Base-by-base conservation (phyloP, 176 grass and related monocot genomes). In the Phragmites australis region DNA sequence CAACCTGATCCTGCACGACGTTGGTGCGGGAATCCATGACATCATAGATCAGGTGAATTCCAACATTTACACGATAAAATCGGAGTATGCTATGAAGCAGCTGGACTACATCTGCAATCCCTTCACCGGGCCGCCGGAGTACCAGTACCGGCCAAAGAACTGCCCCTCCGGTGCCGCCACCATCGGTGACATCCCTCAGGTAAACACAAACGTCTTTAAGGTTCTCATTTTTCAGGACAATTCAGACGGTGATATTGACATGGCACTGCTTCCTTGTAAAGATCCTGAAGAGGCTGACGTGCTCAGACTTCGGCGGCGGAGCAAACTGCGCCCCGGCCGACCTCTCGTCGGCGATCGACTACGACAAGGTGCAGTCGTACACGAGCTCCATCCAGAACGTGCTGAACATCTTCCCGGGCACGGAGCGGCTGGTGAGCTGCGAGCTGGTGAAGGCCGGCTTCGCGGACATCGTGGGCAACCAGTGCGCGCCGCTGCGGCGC, bases 101-200 rank as follows among this genome's bases (percentile, higher is more conserved):
- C 73, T 97, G 79, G 83, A 91, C 59, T 95, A 89, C 65, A 89
- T 99, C 21, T 99, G 96, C 84, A 99, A 95, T 64, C 96, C 96
- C 11, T 99, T 99, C 73, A 65, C 92, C 1, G 92, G 90, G n/a
- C 90, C 92, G 7, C 96, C 96, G 4, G 70, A 76, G 59, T 95
- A 89, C 85, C 71, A 17, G 71, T 99, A 99, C 65, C 84, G 56
- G 52, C 92, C 92, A 14, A 86, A 93, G 65, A 93, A 99, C 63
- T 95, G 96, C 83, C 76, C 88, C 65, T 82, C 88, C 9, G 86
- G 89, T 70, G 90, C 86, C 19, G 76, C 86, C 65, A 91, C 85
- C 47, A 93, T 99, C 44, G 96, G 96, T 16, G 96, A 99, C 50
- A 89, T 99, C 32, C 92, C 96, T 21, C 78, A 91, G 95, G 95